A percentile compares a stretch with the other conserved stretches of the same genome.
Evolutionary conservation across 73 alveolate species (phyloP).

Genomic region (Paramecium primaurelia): DNA sequence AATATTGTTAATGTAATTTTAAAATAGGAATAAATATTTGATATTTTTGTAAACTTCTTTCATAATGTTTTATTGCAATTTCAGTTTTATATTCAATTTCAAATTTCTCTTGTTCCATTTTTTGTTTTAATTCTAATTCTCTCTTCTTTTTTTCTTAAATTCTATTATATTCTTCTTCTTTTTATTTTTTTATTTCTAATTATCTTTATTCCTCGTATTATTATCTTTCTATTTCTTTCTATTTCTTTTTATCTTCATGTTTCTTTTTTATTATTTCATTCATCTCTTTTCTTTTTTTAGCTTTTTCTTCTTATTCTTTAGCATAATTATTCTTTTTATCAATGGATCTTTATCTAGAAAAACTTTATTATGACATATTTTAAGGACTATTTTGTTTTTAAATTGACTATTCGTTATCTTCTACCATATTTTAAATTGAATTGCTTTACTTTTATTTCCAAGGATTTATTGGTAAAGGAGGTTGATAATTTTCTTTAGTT

Average conservation of each 20-base stretch:
- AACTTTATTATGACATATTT: background rate
- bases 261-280: slow-evolving; percentile 5
- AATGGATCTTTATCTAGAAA: background rate
- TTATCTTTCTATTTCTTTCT: background rate
- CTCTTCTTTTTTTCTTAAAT: background rate
- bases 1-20: background rate
- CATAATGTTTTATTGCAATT: slow-evolving; percentile 28
- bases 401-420: background rate
- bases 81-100: slow-evolving; percentile 32
- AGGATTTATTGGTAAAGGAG: background rate
- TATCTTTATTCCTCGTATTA: background rate
- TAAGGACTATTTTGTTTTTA: background rate
- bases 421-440: background rate
- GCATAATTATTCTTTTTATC: background rate
- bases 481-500: background rate
- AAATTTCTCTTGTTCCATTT: background rate
- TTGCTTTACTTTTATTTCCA: background rate
- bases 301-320: slow-evolving; percentile 21
- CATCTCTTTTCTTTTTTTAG: background rate
- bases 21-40: slow-evolving; percentile 8
- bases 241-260: slow-evolving; percentile 27
- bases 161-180: slow-evolving; percentile 11
- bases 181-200: background rate
- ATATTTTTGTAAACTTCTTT: background rate
- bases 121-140: slow-evolving; percentile 4